Evolutionary conservation across 1,284 basidiomycete genomes (phyloP).

Genomic region (Cutaneotrichosporon sp.): DNA sequence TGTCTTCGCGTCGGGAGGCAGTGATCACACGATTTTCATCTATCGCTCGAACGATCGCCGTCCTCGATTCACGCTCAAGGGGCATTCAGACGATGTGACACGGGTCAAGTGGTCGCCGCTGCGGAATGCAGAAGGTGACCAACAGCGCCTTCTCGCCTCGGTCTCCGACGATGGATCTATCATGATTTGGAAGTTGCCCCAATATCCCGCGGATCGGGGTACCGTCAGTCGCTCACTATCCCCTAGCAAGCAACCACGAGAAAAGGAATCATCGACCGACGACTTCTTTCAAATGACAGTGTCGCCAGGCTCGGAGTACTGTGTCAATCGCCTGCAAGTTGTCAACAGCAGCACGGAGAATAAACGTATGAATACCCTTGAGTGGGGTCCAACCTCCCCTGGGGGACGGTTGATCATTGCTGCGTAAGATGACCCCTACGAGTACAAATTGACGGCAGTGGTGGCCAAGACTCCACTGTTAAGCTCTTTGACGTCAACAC

Average conservation of each 20-base stretch:
- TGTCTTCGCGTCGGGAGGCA: slow-evolving; percentile 41
- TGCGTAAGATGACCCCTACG: slow-evolving; percentile 30
- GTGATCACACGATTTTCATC: slow-evolving; percentile 41
- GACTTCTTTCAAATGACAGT: slow-evolving; percentile 27
- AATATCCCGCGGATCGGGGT: slow-evolving; percentile 30
- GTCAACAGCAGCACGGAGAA: slow-evolving; percentile 34
- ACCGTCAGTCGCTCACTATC: slow-evolving; percentile 19
- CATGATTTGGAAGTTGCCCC: slow-evolving; percentile 39
- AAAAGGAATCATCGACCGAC: slow-evolving; percentile 16
- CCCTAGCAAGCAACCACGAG: slow-evolving; percentile 18
- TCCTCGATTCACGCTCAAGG: slow-evolving; percentile 38
- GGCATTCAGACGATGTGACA: slow-evolving; percentile 44
- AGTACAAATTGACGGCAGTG: slow-evolving; percentile 18
- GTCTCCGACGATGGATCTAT: slow-evolving; percentile 40
- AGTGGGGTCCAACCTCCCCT: slow-evolving; percentile 32
- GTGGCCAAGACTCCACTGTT: slow-evolving; percentile 42
- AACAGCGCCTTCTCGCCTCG: slow-evolving; percentile 32
- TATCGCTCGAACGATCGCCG: slow-evolving; percentile 34
- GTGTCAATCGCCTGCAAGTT: slow-evolving; percentile 32
- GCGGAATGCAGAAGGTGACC: background rate
- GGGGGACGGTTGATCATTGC: slow-evolving; percentile 37
- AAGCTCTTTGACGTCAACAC: slow-evolving; percentile 38
- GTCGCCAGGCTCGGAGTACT: slow-evolving; percentile 26
- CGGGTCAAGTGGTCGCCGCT: slow-evolving; percentile 37
- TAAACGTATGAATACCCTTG: slow-evolving; percentile 39